Base-by-base conservation (phyloP, 495 filamentous ascomycete genomes). In the Penicillium cataractarum region DNA sequence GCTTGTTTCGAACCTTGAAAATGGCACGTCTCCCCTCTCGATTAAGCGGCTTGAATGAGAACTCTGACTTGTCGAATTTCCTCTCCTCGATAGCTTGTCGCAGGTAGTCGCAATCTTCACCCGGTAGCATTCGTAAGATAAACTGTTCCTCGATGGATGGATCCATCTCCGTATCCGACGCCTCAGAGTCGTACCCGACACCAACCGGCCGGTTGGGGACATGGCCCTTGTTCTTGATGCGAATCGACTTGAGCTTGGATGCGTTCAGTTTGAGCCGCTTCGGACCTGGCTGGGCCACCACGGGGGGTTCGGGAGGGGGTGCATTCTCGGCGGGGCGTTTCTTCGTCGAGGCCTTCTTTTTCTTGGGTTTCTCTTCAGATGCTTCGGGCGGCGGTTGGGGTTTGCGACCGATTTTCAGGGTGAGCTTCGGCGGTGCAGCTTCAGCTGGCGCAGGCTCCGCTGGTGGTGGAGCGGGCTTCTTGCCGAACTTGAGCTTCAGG, bases 121-220 rank as follows among this genome's bases (percentile, higher is more conserved):
- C 93, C 1, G 92, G 92, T 49, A 85, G 67, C 90, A 97, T 97
- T 58, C 95, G 91, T 32, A 98, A 75, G 9, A 99, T 85, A 55
- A 97, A 91, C 62, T 94, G 86, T 64, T 92, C 87, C 72, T 97
- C 93, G 62, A 95, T 92, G 0, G 87, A 78, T 0, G 95, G 95
- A 68, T 99, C 95, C 3, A 80, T 69, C 73, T 99, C 95, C 7
- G 87, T 86, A 68, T 98, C 95, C 21, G 91, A 93, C 2, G 93
- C 91, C 74, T 98, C 95, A n/a, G 92, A 96, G 72, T 99, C 95
- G 74, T 98, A 99, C 8, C 93, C 96, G 22, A 95, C 91, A 17
- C 93, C 95, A 2, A 77, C 72, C 1, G 86, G 86, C 53, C 91
- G 82, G 24, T 77, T 78, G 0, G 90, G 87, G 0, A 85, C 80